phyloP scores from a whole-genome alignment of 2,329 filamentous ascomycete species.

The Zasmidium citrigriseum region DNA sequence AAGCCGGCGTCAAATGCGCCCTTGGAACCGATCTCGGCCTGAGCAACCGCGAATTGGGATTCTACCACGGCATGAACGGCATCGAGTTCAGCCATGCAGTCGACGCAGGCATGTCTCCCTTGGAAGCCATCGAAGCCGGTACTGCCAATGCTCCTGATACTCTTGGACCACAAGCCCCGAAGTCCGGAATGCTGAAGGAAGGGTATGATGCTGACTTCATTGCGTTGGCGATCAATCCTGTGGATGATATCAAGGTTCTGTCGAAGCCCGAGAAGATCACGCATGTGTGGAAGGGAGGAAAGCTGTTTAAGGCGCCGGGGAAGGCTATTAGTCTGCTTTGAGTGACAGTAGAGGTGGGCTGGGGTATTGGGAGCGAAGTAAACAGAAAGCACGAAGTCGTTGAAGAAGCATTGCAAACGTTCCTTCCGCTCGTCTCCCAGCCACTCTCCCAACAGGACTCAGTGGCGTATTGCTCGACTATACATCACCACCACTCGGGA shows the following conservation, averaged over 20 bases:
- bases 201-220: constrained; percentile 54
- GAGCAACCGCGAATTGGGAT: constrained; percentile 29
- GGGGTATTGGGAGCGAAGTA: no score
- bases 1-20: constrained; percentile 48
- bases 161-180: constrained; percentile 47
- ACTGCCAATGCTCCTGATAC: constrained; percentile 51
- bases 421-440: no score
- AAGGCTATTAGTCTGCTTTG: constrained; percentile 16
- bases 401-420: no score
- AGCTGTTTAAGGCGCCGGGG: constrained; percentile 40
- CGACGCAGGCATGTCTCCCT: constrained; percentile 50
- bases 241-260: constrained; percentile 48
- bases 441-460: no score
- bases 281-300: constrained; percentile 52
- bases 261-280: constrained; percentile 38
- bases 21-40: constrained; percentile 51
- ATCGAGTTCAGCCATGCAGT: constrained; percentile 52
- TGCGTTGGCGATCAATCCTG: constrained; percentile 45
- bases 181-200: constrained; percentile 46
- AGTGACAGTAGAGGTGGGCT: no score
- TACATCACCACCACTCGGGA: no score
- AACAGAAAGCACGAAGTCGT: no score
- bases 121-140: constrained; percentile 55
- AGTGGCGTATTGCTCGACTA: no score
- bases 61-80: constrained; percentile 39